phyloP scores from a whole-genome alignment of 2,329 filamentous ascomycete genomes.

The Colletotrichum sp. region DNA sequence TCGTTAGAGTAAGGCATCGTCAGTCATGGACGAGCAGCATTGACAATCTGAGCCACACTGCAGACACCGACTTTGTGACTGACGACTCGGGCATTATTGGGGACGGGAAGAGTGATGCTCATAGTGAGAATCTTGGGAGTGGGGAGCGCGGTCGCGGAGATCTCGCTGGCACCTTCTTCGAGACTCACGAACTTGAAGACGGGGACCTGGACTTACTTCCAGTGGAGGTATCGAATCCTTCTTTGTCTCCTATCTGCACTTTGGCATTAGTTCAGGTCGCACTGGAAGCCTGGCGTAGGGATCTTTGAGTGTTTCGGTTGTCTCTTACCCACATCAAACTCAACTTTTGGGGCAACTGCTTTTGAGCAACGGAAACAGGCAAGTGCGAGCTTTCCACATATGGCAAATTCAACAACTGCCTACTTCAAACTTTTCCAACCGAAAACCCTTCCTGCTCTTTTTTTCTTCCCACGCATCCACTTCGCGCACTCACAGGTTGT shows the following conservation, averaged over 20 bases:
- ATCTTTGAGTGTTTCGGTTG: rapidly evolving
- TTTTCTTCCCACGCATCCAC: neutral
- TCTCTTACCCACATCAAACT: neutral
- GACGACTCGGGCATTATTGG: neutral
- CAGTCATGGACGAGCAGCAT: neutral
- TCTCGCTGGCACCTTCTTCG: neutral
- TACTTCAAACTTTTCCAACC: neutral
- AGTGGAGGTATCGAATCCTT: neutral
- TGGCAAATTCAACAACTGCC: neutral
- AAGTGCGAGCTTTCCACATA: neutral
- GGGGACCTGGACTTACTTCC: neutral
- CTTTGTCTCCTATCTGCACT: neutral
- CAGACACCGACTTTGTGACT: neutral
- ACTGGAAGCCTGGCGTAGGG: neutral
- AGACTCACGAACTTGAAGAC: neutral
- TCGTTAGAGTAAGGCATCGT: neutral
- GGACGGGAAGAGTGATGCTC: neutral
- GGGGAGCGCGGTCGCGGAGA: neutral
- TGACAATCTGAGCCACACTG: neutral
- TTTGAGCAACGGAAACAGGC: neutral
- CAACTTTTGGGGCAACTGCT: neutral
- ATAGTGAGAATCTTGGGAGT: neutral
- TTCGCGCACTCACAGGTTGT: neutral
- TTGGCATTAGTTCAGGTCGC: rapidly evolving
- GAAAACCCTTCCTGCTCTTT: neutral